Conservation (phyloP, 352 stramenopile genomes). For the Globisporangium megalacanthum region DNA sequence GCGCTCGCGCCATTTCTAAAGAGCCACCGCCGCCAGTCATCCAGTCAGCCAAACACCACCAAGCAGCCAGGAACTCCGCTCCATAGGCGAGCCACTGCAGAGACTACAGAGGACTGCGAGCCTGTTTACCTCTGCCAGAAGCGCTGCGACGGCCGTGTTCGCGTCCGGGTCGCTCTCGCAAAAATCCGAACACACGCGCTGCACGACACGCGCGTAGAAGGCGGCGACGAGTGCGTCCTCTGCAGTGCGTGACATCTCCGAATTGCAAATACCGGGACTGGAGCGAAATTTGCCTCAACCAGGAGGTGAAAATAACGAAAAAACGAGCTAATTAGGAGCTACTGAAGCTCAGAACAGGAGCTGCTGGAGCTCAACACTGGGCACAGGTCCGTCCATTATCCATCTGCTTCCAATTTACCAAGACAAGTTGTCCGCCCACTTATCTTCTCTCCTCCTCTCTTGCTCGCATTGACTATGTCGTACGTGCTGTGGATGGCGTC, state of each 20-base stretch:
- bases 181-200: conserved; percentile 46
- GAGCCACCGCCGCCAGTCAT: neutral
- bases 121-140: conserved; percentile 9
- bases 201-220: conserved; percentile 58
- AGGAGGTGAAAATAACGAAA: too few species aligned
- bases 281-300: too few species aligned
- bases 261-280: neutral
- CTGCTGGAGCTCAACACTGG: too few species aligned
- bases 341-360: too few species aligned
- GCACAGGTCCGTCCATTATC: too few species aligned
- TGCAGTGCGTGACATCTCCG: neutral
- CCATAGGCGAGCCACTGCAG: neutral
- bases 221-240: conserved; percentile 25
- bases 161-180: conserved; percentile 17
- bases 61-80: neutral
- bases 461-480: neutral
- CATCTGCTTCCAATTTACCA: too few species aligned
- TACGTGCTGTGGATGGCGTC: too few species aligned
- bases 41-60: neutral
- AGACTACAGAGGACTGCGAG: too few species aligned
- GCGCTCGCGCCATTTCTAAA: conserved; percentile 5
- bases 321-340: too few species aligned
- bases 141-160: conserved; percentile 11
- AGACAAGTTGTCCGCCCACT: too few species aligned
- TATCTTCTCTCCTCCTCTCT: too few species aligned